Conservation (phyloP, 78 protist species). For the Monosiga brevicollis region DNA sequence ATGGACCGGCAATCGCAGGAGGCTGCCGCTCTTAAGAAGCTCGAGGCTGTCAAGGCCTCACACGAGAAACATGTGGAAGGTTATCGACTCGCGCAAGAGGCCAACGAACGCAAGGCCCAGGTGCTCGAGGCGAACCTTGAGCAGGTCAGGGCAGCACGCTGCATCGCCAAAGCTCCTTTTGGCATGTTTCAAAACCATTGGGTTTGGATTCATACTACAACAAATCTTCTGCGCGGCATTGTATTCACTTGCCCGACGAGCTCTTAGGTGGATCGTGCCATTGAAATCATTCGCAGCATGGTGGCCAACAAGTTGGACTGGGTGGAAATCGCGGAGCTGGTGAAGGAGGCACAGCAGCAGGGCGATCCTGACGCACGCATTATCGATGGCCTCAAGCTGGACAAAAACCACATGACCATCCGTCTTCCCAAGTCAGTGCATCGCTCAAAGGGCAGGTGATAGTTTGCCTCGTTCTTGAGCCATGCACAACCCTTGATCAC, state of each 20-base stretch:
- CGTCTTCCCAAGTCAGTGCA: background rate
- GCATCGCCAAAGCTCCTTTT: no score
- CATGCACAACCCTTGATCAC: no score
- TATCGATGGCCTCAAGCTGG: slow-evolving; percentile 10
- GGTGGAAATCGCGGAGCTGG: slow-evolving; percentile 44
- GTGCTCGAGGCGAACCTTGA: slow-evolving; percentile 40
- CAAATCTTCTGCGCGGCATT: no score
- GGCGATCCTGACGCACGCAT: slow-evolving; percentile 17
- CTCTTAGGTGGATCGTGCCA: slow-evolving; percentile 63
- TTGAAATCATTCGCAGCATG: slow-evolving; percentile 37
- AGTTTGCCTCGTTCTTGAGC: slow-evolving; percentile 62
- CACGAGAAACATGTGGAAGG: slow-evolving; percentile 62
- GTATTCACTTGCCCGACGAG: no score
- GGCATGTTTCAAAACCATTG: no score
- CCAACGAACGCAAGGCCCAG: slow-evolving; percentile 37
- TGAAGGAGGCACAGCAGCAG: slow-evolving; percentile 2
- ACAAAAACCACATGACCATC: background rate
- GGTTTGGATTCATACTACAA: background rate
- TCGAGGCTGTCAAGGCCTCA: slow-evolving; percentile 49
- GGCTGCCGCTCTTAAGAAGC: slow-evolving; percentile 35
- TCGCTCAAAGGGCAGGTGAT: slow-evolving; percentile 21
- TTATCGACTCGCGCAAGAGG: slow-evolving; percentile 37
- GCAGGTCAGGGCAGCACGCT: slow-evolving; percentile 53
- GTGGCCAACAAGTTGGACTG: slow-evolving; percentile 61
- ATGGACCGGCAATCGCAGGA: slow-evolving; percentile 52